These are phyloP conservation scores for Solanum hybrid DNA, from an alignment of 305 asterid genomes.

Conservation along the genomic window DNA sequence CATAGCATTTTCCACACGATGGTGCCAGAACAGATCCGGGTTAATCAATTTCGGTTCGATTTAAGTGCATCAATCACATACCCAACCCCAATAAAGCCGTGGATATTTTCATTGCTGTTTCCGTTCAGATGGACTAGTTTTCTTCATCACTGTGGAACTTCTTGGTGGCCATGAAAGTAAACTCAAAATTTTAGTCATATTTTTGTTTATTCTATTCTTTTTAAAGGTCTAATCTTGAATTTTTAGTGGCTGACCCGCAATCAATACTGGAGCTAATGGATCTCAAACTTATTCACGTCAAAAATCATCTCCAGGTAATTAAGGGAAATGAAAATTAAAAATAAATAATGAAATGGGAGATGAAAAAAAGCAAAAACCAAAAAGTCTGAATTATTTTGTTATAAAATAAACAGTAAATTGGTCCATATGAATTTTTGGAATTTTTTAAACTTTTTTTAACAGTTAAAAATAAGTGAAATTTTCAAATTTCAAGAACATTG, in stretches of 20 bases:
- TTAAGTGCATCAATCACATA: too few relatives aligned
- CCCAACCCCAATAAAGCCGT: background rate
- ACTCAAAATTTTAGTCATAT: too few relatives aligned
- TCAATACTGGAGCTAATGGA: slow-evolving; percentile 83
- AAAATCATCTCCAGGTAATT: slow-evolving; percentile 82
- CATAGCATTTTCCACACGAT: background rate
- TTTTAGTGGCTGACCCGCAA: slow-evolving; percentile 71
- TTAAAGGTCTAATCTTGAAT: background rate
- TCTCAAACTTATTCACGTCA: slow-evolving; percentile 77
- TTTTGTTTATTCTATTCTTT: too few relatives aligned
- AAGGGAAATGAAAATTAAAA: background rate
- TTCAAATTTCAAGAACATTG: too few relatives aligned
- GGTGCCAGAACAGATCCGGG: background rate
- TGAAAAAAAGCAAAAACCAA: too few relatives aligned
- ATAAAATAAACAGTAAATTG: background rate
- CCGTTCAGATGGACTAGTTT: background rate
- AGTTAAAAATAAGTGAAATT: too few relatives aligned
- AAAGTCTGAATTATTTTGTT: background rate
- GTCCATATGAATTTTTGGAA: too few relatives aligned
- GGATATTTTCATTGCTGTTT: too few relatives aligned
- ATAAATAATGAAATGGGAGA: background rate
- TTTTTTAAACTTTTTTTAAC: too few relatives aligned
- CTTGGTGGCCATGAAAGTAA: background rate
- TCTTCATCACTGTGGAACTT: background rate
- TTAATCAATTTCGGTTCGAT: too few relatives aligned